Evolutionary conservation across 2,329 filamentous ascomycete species (phyloP), one percentile per base, ranked within the genome.

Genomic region (Aspergillus intermedius): DNA sequence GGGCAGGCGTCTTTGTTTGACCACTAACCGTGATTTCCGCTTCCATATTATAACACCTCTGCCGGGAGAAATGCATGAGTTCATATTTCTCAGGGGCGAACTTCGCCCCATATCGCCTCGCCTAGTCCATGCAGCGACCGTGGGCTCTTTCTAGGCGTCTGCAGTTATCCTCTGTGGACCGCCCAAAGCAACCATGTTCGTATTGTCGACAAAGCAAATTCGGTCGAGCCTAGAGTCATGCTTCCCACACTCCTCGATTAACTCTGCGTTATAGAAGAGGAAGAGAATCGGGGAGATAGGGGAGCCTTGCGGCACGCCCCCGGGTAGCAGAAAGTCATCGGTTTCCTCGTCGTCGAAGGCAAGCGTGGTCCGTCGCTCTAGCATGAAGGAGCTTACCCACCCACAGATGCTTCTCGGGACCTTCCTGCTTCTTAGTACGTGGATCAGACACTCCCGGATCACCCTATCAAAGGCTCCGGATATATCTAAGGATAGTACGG

Each of bases 211-310:
- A 45, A 37, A 54, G 10, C 54, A 48, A 13, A 21, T 39, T 9
- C 19, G 3, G 13, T 43, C 19, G 4, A 23, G n/a, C 40, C 9
- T 51, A 23, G 21, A 39, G n/a, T 23, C 23, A 4, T 25, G 12
- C n/a, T 12, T 10, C 9, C 25, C 34, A 32, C 45, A 52, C 22
- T 22, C n/a, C 37, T 62, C 54, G 7, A 63, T 47, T 0, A 64
- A 50, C 39, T 61, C 54, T 22, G 54, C 52, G 25, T 63, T 62
- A 28, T 60, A 65, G 46, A 64, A 52, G 9, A 63, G 52, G 45
- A 56, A 64, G 22, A 61, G 56, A 21, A 64, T 60, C 4, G 54
- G 60, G 1, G 54, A 62, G 1, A 61, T 22, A 8, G 51, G 54
- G 1, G 54, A 63, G 9, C 57, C 56, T 47, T 62, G 51, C 3